These are phyloP conservation scores for Dothideomycetidae sp. DNA, from an alignment of 2,329 filamentous ascomycete genomes.

Conservation along the genomic window DNA sequence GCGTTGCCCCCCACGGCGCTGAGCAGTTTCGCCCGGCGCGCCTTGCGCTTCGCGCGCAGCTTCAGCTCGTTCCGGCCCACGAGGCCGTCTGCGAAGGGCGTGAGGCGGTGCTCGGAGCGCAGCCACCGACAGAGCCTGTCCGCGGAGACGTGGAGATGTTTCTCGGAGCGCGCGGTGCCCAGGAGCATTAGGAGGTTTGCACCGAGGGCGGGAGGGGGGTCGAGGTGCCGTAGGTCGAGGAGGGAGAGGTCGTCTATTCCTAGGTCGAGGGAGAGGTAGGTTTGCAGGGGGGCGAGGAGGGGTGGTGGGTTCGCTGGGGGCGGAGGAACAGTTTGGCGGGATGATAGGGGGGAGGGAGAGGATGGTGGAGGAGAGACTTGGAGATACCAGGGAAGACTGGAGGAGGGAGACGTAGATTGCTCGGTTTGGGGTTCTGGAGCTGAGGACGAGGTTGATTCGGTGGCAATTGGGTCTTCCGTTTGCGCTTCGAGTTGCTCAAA, in stretches of 20 bases:
- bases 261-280: slow-evolving; percentile 69
- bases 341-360: slow-evolving; percentile 30
- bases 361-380: slow-evolving; percentile 44
- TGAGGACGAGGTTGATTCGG: too few species aligned
- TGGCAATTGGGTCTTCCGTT: too few species aligned
- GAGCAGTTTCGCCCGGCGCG: slow-evolving; percentile 66
- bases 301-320: slow-evolving; percentile 56
- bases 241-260: slow-evolving; percentile 71
- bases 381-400: slow-evolving; percentile 64
- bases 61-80: slow-evolving; percentile 85
- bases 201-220: slow-evolving; percentile 77
- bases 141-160: slow-evolving; percentile 81
- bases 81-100: slow-evolving; percentile 71
- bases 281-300: slow-evolving; percentile 56
- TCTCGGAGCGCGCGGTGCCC: slow-evolving; percentile 79
- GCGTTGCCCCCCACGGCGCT: slow-evolving; percentile 50
- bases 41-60: slow-evolving; percentile 65
- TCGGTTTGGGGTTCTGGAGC: too few species aligned
- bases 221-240: slow-evolving; percentile 68
- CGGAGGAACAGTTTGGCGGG: slow-evolving; percentile 44
- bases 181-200: slow-evolving; percentile 86
- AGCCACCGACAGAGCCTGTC: slow-evolving; percentile 84
- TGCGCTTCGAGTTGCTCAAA: too few species aligned
- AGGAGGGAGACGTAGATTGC: slow-evolving; percentile 17
- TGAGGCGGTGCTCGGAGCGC: slow-evolving; percentile 54